phyloP scores from a whole-genome alignment of 352 stramenopile species.

The Phytopythium aichiense region DNA sequence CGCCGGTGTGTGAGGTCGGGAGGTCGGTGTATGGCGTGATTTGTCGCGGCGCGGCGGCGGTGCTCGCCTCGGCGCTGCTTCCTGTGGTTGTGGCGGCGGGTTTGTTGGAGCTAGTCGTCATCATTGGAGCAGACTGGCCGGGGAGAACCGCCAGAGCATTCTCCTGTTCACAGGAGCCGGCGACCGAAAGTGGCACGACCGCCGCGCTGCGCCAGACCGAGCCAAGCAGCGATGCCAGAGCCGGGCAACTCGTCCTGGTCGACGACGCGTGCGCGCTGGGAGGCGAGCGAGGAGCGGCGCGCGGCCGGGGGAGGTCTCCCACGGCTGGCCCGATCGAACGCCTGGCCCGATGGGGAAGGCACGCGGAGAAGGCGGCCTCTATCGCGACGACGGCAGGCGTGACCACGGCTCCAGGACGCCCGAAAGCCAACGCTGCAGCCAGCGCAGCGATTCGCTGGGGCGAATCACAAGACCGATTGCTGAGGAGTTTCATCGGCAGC shows the following conservation, averaged over 20 bases:
- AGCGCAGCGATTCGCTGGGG: not conserved
- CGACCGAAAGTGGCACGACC: constrained; percentile 7
- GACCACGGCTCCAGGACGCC: not conserved
- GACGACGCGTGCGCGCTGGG: not conserved
- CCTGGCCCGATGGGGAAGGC: constrained; percentile 6
- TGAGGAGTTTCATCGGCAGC: not conserved
- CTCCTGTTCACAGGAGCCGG: constrained; percentile 2
- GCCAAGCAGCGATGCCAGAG: constrained; percentile 5
- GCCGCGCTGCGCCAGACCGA: constrained; percentile 2
- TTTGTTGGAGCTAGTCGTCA: constrained; percentile 2
- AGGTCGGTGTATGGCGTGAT: not conserved
- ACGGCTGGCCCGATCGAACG: constrained; percentile 5
- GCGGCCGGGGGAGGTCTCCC: constrained; percentile 2
- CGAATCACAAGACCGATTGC: not conserved
- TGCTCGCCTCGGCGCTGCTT: constrained; percentile 5
- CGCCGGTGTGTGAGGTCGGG: not conserved
- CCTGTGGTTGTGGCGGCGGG: constrained; percentile 1
- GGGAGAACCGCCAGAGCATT: constrained; percentile 7
- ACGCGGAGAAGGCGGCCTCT: constrained; percentile 6
- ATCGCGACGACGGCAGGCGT: not conserved
- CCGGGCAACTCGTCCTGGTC: constrained; percentile 2
- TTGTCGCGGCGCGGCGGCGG: constrained; percentile 4
- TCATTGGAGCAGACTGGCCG: constrained; percentile 5
- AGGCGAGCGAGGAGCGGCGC: not conserved
- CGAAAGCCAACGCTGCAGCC: not conserved